These are phyloP conservation scores for Rhynchospora breviuscula DNA, from an alignment of 176 grass and related monocot species.

Conservation along the genomic window DNA sequence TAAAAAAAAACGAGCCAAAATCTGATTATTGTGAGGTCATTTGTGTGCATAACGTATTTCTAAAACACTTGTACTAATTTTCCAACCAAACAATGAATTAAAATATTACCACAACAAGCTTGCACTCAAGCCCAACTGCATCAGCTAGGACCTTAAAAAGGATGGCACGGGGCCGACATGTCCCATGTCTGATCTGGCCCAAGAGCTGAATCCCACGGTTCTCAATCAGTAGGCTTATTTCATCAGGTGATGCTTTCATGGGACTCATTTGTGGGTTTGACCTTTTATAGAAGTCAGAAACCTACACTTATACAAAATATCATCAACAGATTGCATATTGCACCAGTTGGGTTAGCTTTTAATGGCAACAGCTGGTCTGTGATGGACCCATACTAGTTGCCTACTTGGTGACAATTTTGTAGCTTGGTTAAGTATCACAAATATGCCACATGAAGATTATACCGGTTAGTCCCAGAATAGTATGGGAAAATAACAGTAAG, in stretches of 20 bases:
- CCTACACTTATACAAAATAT: slow-evolving; percentile 44
- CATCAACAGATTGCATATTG: neutral
- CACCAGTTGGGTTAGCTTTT: neutral
- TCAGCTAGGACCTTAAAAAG: slow-evolving; percentile 97
- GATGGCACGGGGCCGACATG: slow-evolving; percentile 84
- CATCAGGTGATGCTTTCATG: slow-evolving; percentile 68
- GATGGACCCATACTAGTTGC: neutral
- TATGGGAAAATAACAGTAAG: neutral
- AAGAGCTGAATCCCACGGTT: slow-evolving; percentile 74
- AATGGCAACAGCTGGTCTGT: neutral
- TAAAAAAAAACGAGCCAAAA: slow-evolving; percentile 19
- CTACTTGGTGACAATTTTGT: neutral
- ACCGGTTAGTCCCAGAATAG: neutral
- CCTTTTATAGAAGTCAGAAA: slow-evolving; percentile 86
- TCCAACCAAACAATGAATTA: neutral
- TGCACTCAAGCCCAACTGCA: slow-evolving; percentile 78
- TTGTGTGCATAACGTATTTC: neutral
- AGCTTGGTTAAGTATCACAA: neutral
- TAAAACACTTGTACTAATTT: slow-evolving; percentile 13
- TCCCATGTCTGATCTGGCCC: slow-evolving; percentile 95
- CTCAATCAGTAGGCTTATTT: slow-evolving; percentile 73
- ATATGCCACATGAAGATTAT: neutral
- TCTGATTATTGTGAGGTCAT: neutral
- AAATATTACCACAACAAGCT: slow-evolving; percentile 76
- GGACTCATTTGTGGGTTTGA: slow-evolving; percentile 72